Base-by-base conservation (phyloP, 225 moss, liverwort and hornwort species). In the Physcomitrium patens region DNA sequence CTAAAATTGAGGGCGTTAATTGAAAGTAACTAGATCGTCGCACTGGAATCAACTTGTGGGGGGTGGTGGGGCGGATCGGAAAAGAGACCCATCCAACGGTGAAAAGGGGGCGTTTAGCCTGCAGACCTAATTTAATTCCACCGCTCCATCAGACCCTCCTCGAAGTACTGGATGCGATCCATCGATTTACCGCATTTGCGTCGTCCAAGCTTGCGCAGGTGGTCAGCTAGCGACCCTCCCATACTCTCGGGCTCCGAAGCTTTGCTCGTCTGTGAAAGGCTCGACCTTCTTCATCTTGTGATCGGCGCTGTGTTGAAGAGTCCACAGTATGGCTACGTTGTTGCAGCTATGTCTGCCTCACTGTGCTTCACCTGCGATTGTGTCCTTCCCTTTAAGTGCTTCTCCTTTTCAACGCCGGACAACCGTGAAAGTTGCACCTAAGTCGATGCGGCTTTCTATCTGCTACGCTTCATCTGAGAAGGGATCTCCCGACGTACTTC, bases 401-500 rank as follows among this genome's bases (percentile, higher is more conserved):
- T 73, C 76, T 8, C 65, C 73, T 75, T 10, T 65, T 16, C 43
- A 60, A 7, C 79, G 2, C 5, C 69, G 61, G 43, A 55, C 74
- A 43, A 7, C 49, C 15, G 75, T 81, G 28, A 70, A 71, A 27
- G 14, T 64, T 15, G 44, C 60, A 17, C 42, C 69, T 0, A 82
- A 72, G 60, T 24, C 78, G 13, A 60, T 58, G 65, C 22, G 72
- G 15, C 46, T 68, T 24, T 18, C 74, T 51, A 31, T 77, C 27
- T 84, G 83, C 65, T 75, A 80, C 17, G 55, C 84, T 37, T 78
- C 84, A 22, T 15, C 74, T 9, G 79, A 71, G 0, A 48, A 48
- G 6, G 63, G 63, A 59, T 57, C 69, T 16, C 65, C 20, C 0
- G 17, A 56, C 51, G 69, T 58, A 27, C 65, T 45, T 19, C 67